phyloP scores from a whole-genome alignment of 108 stramenopile genomes.

The Cyclotella atomus region DNA sequence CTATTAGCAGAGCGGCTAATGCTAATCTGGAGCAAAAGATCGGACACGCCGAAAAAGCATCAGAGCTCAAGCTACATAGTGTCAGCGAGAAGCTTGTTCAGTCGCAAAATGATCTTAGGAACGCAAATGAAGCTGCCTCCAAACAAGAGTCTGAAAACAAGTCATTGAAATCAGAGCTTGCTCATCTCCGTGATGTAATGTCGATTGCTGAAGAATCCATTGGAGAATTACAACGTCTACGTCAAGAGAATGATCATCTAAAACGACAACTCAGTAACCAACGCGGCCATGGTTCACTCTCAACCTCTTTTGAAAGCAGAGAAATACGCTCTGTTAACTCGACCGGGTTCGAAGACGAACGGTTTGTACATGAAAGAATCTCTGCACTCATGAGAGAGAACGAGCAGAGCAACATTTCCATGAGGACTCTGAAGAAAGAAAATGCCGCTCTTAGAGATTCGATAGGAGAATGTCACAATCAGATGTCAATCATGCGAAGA shows the following conservation, averaged over 20 bases:
- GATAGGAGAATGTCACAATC: constrained; percentile 29
- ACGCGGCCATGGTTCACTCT: constrained; percentile 13
- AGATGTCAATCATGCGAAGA: constrained; percentile 33
- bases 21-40: constrained; percentile 17
- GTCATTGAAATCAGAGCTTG: constrained; percentile 33
- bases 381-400: constrained; percentile 48
- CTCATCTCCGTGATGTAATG: constrained; percentile 44
- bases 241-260: constrained; percentile 39
- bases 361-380: constrained; percentile 37
- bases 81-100: constrained; percentile 16
- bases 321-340: constrained; percentile 20
- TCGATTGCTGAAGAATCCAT: constrained; percentile 46
- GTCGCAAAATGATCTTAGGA: constrained; percentile 19
- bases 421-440: constrained; percentile 46
- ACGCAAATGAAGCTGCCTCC: constrained; percentile 21
- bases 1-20: constrained; percentile 27
- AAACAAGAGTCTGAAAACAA: constrained; percentile 32
- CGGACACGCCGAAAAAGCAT: constrained; percentile 32
- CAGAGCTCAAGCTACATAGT: constrained; percentile 33
- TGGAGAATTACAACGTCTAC: constrained; percentile 39
- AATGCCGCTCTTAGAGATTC: constrained; percentile 41
- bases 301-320: constrained; percentile 35
- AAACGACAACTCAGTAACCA: constrained; percentile 21
- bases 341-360: constrained; percentile 16
- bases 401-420: constrained; percentile 50